Evolutionary conservation across 306 rosid species (phyloP).

Genomic region (Sicyos baderoa): DNA sequence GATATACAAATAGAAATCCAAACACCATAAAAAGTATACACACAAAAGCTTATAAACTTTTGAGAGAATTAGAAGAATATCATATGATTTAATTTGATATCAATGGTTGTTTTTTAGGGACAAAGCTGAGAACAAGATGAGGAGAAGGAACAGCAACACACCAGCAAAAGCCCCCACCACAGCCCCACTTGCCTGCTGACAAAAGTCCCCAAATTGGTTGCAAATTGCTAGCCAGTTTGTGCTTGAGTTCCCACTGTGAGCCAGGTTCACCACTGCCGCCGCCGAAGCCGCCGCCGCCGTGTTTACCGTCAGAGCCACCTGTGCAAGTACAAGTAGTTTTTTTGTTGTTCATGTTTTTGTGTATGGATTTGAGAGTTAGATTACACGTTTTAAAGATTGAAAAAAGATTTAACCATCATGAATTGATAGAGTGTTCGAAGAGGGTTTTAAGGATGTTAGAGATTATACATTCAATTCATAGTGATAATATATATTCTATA

Average conservation of each 20-base stretch:
- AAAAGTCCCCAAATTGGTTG: slow-evolving; percentile 73
- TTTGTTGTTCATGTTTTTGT: too few relatives aligned
- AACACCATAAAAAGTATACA: too few relatives aligned
- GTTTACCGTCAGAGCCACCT: slow-evolving; percentile 57
- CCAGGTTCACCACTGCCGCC: slow-evolving; percentile 59
- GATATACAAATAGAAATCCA: neutral
- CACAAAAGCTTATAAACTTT: too few relatives aligned
- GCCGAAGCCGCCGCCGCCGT: slow-evolving; percentile 66
- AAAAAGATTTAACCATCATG: too few relatives aligned
- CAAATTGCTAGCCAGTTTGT: slow-evolving; percentile 89
- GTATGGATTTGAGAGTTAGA: too few relatives aligned
- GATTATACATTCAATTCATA: too few relatives aligned
- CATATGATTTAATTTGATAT: too few relatives aligned
- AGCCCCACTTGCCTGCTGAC: slow-evolving; percentile 52
- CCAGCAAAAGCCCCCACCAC: slow-evolving; percentile 53
- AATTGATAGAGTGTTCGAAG: too few relatives aligned
- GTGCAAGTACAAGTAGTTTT: slow-evolving; percentile 14
- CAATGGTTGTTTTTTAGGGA: slow-evolving; percentile 36
- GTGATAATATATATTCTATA: too few relatives aligned
- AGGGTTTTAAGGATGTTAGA: too few relatives aligned
- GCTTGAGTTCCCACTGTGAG: slow-evolving; percentile 68
- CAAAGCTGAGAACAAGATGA: slow-evolving; percentile 55
- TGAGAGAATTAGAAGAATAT: too few relatives aligned
- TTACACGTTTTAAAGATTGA: too few relatives aligned
- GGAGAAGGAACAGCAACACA: slow-evolving; percentile 39